phyloP scores from a whole-genome alignment of 345 rosid species.

The Populus euphratica region DNA sequence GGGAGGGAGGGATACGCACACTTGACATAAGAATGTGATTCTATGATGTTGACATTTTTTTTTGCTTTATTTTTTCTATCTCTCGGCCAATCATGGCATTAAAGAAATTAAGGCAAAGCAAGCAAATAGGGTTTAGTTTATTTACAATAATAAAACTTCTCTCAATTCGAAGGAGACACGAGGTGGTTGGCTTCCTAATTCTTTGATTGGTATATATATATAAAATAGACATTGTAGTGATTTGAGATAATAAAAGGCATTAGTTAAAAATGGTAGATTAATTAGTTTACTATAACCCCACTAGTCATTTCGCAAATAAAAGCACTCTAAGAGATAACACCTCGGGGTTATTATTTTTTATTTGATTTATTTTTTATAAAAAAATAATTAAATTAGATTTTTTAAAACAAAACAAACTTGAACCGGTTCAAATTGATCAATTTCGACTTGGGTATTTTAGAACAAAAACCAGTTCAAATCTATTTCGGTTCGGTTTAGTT shows the following conservation, averaged over 20 bases:
- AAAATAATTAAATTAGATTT: too few species aligned
- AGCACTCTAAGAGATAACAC: neutral
- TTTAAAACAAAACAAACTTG: too few species aligned
- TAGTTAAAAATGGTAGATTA: too few species aligned
- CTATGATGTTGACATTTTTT: neutral
- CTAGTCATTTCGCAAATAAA: too few species aligned
- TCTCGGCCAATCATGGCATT: conserved; percentile 17
- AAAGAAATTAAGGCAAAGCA: neutral
- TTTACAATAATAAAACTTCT: conserved; percentile 4
- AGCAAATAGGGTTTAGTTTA: neutral
- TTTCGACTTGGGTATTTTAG: too few species aligned
- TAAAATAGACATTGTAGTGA: too few species aligned
- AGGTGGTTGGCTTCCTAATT: conserved; percentile 13
- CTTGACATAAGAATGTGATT: conserved; percentile 19
- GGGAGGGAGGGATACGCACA: conserved; percentile 5
- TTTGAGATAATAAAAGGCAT: too few species aligned
- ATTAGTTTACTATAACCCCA: too few species aligned
- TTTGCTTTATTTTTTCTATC: neutral
- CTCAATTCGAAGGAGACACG: neutral
- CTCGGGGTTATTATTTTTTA: neutral
- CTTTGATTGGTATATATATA: neutral
- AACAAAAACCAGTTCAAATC: too few species aligned
- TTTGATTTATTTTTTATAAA: too few species aligned
- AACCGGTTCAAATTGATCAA: too few species aligned
- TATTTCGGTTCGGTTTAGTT: too few species aligned